A percentile compares a stretch with the other conserved stretches of the same genome.
phyloP scores from a whole-genome alignment of 164 flowering plant species.

The Amborella trichopoda region DNA sequence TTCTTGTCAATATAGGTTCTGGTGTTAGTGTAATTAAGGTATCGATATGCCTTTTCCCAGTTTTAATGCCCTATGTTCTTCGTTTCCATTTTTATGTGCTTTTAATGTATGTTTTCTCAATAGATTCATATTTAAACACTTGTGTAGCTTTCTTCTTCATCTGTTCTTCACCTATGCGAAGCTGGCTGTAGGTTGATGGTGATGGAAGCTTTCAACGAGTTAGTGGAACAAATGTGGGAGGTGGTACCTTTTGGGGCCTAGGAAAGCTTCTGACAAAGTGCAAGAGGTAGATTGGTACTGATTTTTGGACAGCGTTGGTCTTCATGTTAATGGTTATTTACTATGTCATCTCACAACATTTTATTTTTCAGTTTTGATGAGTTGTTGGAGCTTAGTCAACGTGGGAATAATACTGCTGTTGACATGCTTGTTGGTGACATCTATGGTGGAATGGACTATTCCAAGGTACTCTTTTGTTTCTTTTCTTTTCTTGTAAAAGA shows the following conservation, averaged over 20 bases:
- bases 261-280: slow-evolving; percentile 82
- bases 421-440: slow-evolving; percentile 99
- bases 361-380: slow-evolving; percentile 84
- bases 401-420: slow-evolving; percentile 83
- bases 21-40: slow-evolving; percentile 97
- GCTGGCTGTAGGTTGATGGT: slow-evolving; percentile 61
- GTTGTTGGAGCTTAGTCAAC: slow-evolving; percentile 88
- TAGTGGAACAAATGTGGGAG: slow-evolving; percentile 95
- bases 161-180: neutral
- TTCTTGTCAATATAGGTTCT: slow-evolving; percentile 92
- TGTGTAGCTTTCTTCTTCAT: too few relatives aligned
- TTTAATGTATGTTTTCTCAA: too few relatives aligned
- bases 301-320: neutral
- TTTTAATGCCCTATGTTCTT: too few relatives aligned
- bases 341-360: too few relatives aligned
- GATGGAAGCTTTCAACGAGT: slow-evolving; percentile 82
- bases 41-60: too few relatives aligned
- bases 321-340: too few relatives aligned
- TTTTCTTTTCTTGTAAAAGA: too few relatives aligned
- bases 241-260: slow-evolving; percentile 93
- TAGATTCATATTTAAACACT: too few relatives aligned
- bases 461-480: slow-evolving; percentile 51
- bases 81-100: too few relatives aligned
- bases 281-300: slow-evolving; percentile 43
- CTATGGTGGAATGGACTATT: slow-evolving; percentile 92